Evolutionary conservation across 495 filamentous ascomycete genomes (phyloP), one percentile per base, ranked within the genome.

Genomic region (Penicillium flavigenum): DNA sequence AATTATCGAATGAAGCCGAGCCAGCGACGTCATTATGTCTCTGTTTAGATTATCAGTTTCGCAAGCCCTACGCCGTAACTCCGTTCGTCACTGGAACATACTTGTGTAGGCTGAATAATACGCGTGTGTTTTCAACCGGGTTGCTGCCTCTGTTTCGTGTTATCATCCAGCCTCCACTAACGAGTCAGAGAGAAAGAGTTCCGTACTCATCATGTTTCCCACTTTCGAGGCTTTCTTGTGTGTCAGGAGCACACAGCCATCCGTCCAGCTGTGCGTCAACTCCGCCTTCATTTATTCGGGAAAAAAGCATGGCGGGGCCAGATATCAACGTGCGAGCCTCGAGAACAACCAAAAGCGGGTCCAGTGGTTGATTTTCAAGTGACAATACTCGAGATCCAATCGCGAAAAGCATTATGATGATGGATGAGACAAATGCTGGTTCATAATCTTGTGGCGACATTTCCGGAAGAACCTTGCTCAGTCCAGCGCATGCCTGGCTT

Each of bases 391-490:
- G 68, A 22, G 71, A 70, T 1, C 72, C 74, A 6, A 65, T 70
- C 8, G 71, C 64, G 27, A 66, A 74, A 8, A 77, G 44, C 62
- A 77, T 68, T 38, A 75, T 75, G 32, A 77, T 70, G 22, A 77
- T 69, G 2, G 72, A 77, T 6, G 71, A 67, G 19, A 75, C 63
- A 51, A 77, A 77, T 2, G 74, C 74, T 4, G 74, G 68, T 14
- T 69, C 71, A 46, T 61, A 66, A 16, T 67, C 64, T 29, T 66
- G 61, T 0, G 65, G 47, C 4, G 65, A 57, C 24, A 74, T 63
- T 2, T 64, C 62, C 5, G 67, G 55, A 12, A 77, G 54, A 8
- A 64, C 54, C 27, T 63, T 65, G 10, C 71, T 63, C 17, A 77
- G 58, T 0, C 71, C 68, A 14, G 72, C 66, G 29, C 72, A 73